Evolutionary conservation across 2,329 filamentous ascomycete species (phyloP).

Genomic region (Bipolaris oryzae): DNA sequence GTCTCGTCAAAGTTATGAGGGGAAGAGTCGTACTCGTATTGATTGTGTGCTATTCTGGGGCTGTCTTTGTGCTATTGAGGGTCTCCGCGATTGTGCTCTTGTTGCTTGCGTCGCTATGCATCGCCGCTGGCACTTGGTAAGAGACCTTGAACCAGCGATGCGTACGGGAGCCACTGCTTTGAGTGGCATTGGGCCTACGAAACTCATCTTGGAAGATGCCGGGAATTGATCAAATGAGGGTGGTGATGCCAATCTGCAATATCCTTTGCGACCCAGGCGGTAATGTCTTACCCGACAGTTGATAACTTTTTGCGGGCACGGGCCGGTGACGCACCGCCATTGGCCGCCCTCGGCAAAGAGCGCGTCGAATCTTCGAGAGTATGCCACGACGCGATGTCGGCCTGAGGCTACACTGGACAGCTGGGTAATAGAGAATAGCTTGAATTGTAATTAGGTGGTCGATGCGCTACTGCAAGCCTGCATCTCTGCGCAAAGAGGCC

Average conservation of each 20-base stretch:
- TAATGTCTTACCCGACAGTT: conserved; percentile 10
- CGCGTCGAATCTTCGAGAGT: conserved; percentile 20
- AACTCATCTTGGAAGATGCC: conserved; percentile 38
- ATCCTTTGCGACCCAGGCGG: conserved; percentile 4
- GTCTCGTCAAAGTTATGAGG: background rate
- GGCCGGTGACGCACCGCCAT: conserved; percentile 18
- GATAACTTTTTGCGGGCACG: conserved; percentile 25
- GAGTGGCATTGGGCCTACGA: conserved; percentile 43
- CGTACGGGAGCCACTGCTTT: conserved; percentile 42
- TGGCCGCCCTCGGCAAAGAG: conserved; percentile 15
- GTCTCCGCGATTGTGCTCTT: conserved; percentile 34
- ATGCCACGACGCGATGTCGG: conserved; percentile 8
- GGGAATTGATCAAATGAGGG: conserved; percentile 16
- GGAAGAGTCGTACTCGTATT: conserved; percentile 36
- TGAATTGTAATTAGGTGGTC: background rate
- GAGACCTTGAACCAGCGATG: conserved; percentile 33
- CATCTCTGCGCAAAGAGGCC: background rate
- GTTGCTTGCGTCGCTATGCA: conserved; percentile 36
- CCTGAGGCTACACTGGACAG: background rate
- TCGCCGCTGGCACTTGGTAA: conserved; percentile 40
- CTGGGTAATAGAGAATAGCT: conserved; percentile 2
- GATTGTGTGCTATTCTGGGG: conserved; percentile 32
- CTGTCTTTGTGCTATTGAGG: conserved; percentile 27
- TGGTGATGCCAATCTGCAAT: conserved; percentile 17
- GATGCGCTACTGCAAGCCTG: background rate